Conservation (phyloP, 352 stramenopile species). For the Phytophthora ohioensis region DNA sequence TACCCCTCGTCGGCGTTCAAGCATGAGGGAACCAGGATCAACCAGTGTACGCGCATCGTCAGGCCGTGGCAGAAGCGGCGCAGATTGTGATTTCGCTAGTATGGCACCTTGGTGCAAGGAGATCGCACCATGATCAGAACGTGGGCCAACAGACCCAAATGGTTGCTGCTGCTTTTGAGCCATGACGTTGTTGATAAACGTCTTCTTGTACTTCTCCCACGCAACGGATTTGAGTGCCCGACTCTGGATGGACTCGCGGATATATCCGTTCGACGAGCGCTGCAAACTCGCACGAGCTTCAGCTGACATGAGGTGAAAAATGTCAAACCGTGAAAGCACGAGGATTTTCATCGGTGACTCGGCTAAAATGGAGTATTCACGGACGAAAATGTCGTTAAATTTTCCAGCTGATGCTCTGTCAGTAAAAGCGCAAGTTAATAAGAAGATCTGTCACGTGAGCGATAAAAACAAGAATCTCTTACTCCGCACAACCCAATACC, state of each 20-base stretch:
- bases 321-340: conserved; percentile 85
- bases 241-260: conserved; percentile 73
- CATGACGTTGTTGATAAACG: conserved; percentile 62
- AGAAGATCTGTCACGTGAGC: background rate
- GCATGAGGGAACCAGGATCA: conserved; percentile 46
- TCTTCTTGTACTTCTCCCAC: conserved; percentile 82
- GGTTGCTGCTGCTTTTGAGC: conserved; percentile 28
- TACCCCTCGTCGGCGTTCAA: conserved; percentile 37
- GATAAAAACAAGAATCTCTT: conserved; percentile 22
- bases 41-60: conserved; percentile 40
- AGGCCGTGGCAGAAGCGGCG: conserved; percentile 33
- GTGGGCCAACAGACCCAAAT: conserved; percentile 15
- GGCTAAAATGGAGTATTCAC: conserved; percentile 80
- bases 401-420: conserved; percentile 75
- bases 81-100: conserved; percentile 45
- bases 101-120: background rate
- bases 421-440: conserved; percentile 9
- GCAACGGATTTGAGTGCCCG: conserved; percentile 79
- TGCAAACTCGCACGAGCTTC: conserved; percentile 76
- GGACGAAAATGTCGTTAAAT: conserved; percentile 85
- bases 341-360: conserved; percentile 82
- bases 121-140: conserved; percentile 1
- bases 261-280: conserved; percentile 62
- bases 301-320: conserved; percentile 83
- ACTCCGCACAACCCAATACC: conserved; percentile 85